Conservation (phyloP, 495 filamentous ascomycete species). For the Xylaria curta region DNA sequence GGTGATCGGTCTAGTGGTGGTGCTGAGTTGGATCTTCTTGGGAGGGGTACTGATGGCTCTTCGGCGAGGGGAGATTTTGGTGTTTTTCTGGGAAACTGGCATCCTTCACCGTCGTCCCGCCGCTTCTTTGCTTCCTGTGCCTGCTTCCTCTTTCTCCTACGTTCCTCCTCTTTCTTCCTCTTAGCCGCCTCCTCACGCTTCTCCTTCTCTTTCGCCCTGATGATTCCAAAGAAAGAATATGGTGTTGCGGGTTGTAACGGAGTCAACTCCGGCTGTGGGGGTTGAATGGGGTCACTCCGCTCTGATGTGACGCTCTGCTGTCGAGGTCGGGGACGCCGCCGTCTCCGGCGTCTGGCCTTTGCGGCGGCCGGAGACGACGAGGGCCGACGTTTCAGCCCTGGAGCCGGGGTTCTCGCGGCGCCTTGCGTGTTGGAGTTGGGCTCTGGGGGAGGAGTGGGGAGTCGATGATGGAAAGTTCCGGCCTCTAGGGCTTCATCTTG, state of each 20-base stretch:
- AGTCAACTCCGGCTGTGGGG: constrained; percentile 11
- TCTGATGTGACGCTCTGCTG: not conserved
- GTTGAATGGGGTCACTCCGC: constrained; percentile 7
- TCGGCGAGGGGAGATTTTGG: not conserved
- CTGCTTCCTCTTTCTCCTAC: not conserved
- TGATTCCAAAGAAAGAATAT: constrained; percentile 14
- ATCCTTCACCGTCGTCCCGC: not conserved
- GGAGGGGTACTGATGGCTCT: not conserved
- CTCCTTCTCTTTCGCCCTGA: constrained; percentile 18
- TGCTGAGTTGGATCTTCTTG: not conserved
- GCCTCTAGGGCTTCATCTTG: constrained; percentile 10
- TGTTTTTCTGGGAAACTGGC: not conserved
- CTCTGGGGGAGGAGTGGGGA: constrained; percentile 12
- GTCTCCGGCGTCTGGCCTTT: constrained; percentile 13
- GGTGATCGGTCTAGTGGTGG: not conserved
- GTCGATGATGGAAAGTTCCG: not conserved
- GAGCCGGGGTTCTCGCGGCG: not conserved
- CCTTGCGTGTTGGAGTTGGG: not conserved
- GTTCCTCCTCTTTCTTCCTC: not conserved
- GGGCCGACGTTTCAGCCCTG: not conserved
- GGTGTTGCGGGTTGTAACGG: not conserved
- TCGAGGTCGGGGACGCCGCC: constrained; percentile 17
- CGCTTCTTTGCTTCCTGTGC: not conserved
- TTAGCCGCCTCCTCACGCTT: not conserved
- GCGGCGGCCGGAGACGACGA: constrained; percentile 14